phyloP scores from a whole-genome alignment of 2,329 filamentous ascomycete species.

The Penicillium thymicola region DNA sequence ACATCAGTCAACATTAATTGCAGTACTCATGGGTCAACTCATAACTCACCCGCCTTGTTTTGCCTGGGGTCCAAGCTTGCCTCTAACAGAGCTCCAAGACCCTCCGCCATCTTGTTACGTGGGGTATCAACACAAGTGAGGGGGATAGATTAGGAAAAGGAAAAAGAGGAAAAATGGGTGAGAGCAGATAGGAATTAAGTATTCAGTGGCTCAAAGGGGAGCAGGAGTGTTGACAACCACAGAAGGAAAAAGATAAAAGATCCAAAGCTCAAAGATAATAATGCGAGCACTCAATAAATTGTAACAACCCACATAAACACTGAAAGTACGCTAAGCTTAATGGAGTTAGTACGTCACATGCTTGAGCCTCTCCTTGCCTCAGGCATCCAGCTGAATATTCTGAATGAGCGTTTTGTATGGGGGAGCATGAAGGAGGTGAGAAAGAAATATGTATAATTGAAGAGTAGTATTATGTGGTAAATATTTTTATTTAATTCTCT shows the following conservation, averaged over 20 bases:
- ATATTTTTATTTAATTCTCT: constrained; percentile 12
- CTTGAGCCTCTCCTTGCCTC: constrained; percentile 4
- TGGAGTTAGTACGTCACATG: constrained; percentile 16
- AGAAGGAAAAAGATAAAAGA: constrained; percentile 9
- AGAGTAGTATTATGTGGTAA: neutral
- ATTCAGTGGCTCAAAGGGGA: neutral
- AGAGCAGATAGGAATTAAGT: neutral
- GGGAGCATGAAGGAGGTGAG: neutral
- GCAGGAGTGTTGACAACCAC: neutral
- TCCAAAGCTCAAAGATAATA: constrained; percentile 20
- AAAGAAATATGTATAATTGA: neutral
- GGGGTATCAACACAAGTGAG: constrained; percentile 25
- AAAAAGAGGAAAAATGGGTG: neutral
- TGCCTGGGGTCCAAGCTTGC: constrained; percentile 84
- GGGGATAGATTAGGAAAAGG: constrained; percentile 8
- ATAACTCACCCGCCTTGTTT: constrained; percentile 76
- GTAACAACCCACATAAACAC: constrained; percentile 25
- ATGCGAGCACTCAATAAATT: constrained; percentile 21
- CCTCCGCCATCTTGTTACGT: constrained; percentile 55
- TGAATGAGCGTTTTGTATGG: neutral
- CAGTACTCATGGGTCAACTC: neutral
- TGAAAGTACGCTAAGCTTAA: constrained; percentile 11
- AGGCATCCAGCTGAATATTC: neutral
- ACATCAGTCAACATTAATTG: neutral
- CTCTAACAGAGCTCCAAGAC: constrained; percentile 68